phyloP scores from a whole-genome alignment of 1,284 basidiomycete species.

The Microbotryum violaceum region DNA sequence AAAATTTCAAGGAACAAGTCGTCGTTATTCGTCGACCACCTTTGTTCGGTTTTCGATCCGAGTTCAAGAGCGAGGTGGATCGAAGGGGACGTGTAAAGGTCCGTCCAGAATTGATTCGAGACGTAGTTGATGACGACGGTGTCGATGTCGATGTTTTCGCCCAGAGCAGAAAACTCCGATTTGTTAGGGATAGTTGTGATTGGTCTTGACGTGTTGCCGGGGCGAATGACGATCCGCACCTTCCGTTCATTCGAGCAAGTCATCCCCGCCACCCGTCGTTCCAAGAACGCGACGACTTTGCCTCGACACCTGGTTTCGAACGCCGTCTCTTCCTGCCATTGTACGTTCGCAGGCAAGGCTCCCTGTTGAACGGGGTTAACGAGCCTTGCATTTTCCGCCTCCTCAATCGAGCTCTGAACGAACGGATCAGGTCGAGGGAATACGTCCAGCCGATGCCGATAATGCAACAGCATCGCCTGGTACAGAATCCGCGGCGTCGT shows the following conservation, averaged over 20 bases:
- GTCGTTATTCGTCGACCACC: conserved; percentile 41
- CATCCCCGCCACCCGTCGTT: conserved; percentile 39
- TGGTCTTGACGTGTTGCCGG: conserved; percentile 42
- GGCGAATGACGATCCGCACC: conserved; percentile 44
- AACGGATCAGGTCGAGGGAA: conserved; percentile 59
- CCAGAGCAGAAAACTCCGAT: too few species aligned
- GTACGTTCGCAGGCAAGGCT: conserved; percentile 44
- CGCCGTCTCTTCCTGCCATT: conserved; percentile 47
- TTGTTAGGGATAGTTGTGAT: conserved; percentile 29
- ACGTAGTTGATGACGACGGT: conserved; percentile 49
- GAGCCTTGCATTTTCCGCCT: conserved; percentile 27
- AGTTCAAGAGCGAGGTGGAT: conserved; percentile 46
- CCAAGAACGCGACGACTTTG: conserved; percentile 43
- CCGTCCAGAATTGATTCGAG: conserved; percentile 52
- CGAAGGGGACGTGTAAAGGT: conserved; percentile 49
- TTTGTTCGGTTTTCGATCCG: conserved; percentile 30
- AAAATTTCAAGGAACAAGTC: conserved; percentile 46
- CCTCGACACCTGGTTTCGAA: conserved; percentile 46
- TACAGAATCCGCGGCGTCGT: conserved; percentile 58
- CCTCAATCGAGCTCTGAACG: conserved; percentile 37
- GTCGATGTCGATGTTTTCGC: not conserved
- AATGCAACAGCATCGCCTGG: conserved; percentile 61
- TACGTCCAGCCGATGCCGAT: conserved; percentile 54
- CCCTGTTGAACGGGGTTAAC: conserved; percentile 25
- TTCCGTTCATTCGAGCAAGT: conserved; percentile 7